Evolutionary conservation across 208 protist species (phyloP).

Genomic region (Naegleria lovaniensis): DNA sequence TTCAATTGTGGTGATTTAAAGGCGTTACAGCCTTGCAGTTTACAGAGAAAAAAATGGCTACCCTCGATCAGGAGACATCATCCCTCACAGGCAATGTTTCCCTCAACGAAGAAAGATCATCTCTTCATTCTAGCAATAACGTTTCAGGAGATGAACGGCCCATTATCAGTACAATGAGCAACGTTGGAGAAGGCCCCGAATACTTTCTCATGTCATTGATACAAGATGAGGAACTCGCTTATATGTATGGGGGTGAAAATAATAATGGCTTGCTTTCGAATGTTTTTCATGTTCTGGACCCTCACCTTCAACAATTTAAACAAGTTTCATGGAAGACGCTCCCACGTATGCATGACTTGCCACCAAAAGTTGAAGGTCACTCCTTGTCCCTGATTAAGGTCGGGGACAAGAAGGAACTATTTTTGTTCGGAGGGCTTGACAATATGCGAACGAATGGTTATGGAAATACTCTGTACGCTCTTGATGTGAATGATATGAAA

Average conservation of each 20-base stretch:
- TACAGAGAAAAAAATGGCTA: too few relatives aligned
- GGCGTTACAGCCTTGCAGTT: too few relatives aligned
- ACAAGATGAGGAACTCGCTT: neutral
- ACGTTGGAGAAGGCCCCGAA: neutral
- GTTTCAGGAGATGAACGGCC: too few relatives aligned
- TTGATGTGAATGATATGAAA: neutral
- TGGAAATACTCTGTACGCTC: neutral
- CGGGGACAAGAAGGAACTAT: neutral
- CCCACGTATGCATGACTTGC: neutral
- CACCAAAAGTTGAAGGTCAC: neutral
- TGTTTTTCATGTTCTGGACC: neutral
- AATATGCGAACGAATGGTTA: neutral
- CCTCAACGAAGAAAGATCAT: too few relatives aligned
- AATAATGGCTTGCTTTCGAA: neutral
- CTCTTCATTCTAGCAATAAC: too few relatives aligned
- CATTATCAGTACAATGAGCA: neutral
- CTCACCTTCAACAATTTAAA: neutral
- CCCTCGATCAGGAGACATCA: too few relatives aligned
- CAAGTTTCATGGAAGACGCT: neutral
- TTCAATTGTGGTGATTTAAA: too few relatives aligned
- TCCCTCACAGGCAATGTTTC: too few relatives aligned
- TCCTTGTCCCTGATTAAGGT: neutral
- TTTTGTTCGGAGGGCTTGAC: neutral
- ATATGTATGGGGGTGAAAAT: neutral
- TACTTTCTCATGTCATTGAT: neutral